These are phyloP conservation scores for Phyllosticta citriasiana DNA, from an alignment of 2,329 filamentous ascomycete species.

Conservation along the genomic window DNA sequence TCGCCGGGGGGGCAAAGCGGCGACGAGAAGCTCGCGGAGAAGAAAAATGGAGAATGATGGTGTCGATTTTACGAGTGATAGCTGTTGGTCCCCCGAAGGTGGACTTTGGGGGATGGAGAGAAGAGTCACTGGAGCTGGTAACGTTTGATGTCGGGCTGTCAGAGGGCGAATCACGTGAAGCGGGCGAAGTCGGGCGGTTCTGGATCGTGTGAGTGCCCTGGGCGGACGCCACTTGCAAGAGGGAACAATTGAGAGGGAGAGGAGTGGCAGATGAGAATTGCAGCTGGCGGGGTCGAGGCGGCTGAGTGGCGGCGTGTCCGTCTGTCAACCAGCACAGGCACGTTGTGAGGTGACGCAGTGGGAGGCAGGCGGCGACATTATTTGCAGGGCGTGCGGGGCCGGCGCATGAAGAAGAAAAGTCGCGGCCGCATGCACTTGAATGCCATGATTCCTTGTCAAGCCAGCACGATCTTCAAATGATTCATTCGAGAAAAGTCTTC, in stretches of 20 bases:
- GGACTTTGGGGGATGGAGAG: constrained; percentile 5
- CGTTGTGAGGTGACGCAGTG: neutral
- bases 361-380: neutral
- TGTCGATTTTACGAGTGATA: neutral
- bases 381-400: neutral
- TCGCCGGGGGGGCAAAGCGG: neutral
- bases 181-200: neutral
- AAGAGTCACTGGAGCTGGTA: constrained; percentile 4
- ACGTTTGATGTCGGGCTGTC: neutral
- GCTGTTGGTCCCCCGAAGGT: constrained; percentile 9
- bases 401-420: neutral
- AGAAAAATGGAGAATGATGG: neutral
- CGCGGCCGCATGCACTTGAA: neutral
- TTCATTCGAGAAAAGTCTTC: neutral
- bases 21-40: neutral
- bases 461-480: neutral
- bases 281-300: neutral
- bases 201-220: neutral
- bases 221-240: neutral
- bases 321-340: neutral
- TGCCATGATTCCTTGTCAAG: too few relatives aligned
- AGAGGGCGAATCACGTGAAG: neutral
- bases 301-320: neutral
- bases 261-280: neutral
- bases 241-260: neutral